These are phyloP conservation scores for Ophiostoma novo-ulmi DNA, from an alignment of 2,329 filamentous ascomycete species.

Conservation along the genomic window DNA sequence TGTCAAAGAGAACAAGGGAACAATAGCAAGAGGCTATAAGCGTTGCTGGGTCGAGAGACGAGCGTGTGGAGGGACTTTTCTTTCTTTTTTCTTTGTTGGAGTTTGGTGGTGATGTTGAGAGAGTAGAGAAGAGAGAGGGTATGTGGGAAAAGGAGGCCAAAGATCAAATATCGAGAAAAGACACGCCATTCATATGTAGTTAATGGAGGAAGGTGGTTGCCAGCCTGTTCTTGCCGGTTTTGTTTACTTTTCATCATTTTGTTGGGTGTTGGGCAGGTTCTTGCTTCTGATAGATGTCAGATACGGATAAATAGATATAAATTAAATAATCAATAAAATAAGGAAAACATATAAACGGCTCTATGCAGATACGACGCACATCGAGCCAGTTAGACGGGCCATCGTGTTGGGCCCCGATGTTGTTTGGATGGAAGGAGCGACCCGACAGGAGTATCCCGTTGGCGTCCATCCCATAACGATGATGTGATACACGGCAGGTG, in stretches of 20 bases:
- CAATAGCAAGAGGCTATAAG: slow-evolving; percentile 3
- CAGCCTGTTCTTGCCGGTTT: not conserved
- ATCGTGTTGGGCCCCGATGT: not conserved
- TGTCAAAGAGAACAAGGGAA: not conserved
- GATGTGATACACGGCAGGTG: not conserved
- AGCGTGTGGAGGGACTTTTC: not conserved
- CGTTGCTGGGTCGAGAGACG: not conserved
- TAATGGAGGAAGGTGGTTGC: not conserved
- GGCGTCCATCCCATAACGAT: not conserved
- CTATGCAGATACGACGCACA: not conserved
- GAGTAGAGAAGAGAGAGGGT: not conserved
- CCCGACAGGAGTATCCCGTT: not conserved
- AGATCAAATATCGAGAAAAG: not conserved
- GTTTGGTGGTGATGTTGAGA: not conserved
- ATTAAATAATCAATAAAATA: not conserved
- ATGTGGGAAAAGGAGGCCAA: not conserved
- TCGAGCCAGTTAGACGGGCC: not conserved
- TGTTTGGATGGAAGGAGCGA: not conserved
- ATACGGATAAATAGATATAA: not conserved
- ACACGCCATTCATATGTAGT: not conserved
- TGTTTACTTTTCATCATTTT: slow-evolving; percentile 1
- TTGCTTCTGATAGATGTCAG: not conserved
- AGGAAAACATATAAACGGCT: not conserved
- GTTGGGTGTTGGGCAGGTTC: not conserved
- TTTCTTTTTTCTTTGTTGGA: not conserved